These are phyloP conservation scores for Eutypa lata DNA, from an alignment of 2,329 filamentous ascomycete genomes.

Conservation along the genomic window DNA sequence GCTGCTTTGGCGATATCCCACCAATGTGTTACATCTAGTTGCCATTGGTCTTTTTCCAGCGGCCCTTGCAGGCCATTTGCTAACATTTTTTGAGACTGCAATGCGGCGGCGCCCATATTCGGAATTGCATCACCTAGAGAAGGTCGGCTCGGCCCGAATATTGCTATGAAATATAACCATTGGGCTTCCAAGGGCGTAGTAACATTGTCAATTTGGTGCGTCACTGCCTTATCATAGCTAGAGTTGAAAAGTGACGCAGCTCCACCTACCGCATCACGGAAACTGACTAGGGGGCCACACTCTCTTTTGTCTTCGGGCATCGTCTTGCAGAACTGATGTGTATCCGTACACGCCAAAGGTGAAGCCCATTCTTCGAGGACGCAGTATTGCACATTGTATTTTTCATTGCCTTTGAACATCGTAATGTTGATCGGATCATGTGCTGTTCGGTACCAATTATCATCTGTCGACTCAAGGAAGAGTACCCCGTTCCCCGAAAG, in stretches of 20 bases:
- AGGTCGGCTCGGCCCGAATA: background rate
- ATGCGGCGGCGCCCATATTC: slow-evolving; percentile 1
- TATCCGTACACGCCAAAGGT: background rate
- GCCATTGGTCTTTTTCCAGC: slow-evolving; percentile 7
- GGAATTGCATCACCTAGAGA: background rate
- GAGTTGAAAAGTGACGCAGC: background rate
- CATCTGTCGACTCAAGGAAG: background rate
- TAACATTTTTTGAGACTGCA: slow-evolving; percentile 2
- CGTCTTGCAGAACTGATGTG: background rate
- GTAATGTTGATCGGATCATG: too few species aligned
- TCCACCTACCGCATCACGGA: background rate
- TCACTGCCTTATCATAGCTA: too few species aligned
- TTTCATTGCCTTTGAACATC: too few species aligned
- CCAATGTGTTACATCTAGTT: slow-evolving; percentile 6
- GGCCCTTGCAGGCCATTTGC: background rate
- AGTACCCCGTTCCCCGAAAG: background rate
- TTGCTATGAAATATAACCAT: background rate
- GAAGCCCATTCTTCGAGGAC: background rate
- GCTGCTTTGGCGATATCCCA: slow-evolving; percentile 3
- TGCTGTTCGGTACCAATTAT: background rate
- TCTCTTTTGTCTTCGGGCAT: background rate
- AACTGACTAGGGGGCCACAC: background rate
- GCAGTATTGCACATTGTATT: too few species aligned
- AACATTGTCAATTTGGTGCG: background rate
- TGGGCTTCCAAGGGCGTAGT: background rate